Evolutionary conservation across 306 rosid genomes (phyloP).

Genomic region (Prunus dulcis): DNA sequence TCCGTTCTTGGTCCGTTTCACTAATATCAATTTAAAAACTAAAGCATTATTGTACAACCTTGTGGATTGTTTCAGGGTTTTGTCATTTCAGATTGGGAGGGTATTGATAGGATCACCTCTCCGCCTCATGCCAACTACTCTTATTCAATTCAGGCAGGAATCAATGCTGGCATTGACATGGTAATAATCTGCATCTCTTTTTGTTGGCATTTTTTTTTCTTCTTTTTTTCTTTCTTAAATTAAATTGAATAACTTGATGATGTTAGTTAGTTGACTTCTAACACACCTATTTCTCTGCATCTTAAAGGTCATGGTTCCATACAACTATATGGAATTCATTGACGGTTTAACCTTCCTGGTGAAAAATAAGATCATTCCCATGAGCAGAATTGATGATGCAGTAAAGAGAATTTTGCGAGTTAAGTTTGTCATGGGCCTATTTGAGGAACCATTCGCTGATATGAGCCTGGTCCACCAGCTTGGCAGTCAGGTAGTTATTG

Average conservation of each 20-base stretch:
- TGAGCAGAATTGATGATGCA: conserved; percentile 43
- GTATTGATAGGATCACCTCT: conserved; percentile 36
- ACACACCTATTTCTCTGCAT: neutral
- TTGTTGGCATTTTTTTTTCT: neutral
- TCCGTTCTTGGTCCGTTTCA: neutral
- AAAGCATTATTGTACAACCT: neutral
- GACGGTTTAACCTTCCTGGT: conserved; percentile 30
- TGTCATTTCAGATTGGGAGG: conserved; percentile 43
- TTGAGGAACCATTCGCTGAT: conserved; percentile 38
- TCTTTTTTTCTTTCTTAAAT: neutral
- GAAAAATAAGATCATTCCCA: conserved; percentile 25
- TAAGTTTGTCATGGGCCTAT: conserved; percentile 36
- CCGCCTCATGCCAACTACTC: conserved; percentile 35
- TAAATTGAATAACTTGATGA: neutral
- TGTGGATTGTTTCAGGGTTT: conserved; percentile 27
- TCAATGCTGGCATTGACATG: conserved; percentile 46
- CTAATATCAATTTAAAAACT: neutral
- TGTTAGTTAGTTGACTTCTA: neutral
- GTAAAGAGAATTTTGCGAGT: conserved; percentile 36
- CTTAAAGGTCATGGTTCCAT: conserved; percentile 38
- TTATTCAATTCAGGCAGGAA: conserved; percentile 27
- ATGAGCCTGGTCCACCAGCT: conserved; percentile 31
- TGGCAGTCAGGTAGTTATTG: conserved; percentile 27
- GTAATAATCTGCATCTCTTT: neutral
- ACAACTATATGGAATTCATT: conserved; percentile 31